Base-by-base conservation (phyloP, 75 land plant genomes). In the Chamaecyparis obtusa region DNA sequence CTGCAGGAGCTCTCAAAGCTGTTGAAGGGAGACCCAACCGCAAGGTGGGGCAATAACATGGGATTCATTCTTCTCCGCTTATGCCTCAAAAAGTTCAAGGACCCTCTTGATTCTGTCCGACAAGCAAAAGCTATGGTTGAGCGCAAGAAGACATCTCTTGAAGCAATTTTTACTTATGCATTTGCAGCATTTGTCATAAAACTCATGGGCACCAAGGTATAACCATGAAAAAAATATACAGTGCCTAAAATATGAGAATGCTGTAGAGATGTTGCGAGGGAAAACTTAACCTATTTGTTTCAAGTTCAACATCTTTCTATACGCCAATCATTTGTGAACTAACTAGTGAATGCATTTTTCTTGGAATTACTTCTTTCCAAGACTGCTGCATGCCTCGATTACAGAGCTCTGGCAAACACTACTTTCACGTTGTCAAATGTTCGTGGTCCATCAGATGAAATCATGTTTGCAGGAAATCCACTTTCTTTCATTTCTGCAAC, bases 381-480 rank as follows among this genome's bases (percentile, higher is more conserved):
- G 98, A 46, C 86, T 44, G 92, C 95, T 46, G 21, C 91, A 76
- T 16, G 74, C 72, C 83, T 95, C 57, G 90, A 92, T 17, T 89
- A 94, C 89, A 89, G 93, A 78, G 85, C 91, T 37, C 39, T 90
- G 16, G 83, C 89, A 33, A 91, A 94, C 72, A 93, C 98, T 14
- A 96, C 94, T 9, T 91, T 96, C 76, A 86, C 94, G 13, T 81
- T 95, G 77, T 94, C 98, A 24, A 96, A 95, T 78, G 88, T 96
- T 3, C 72, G 91, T 44, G 98, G 98, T 3, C 98, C 98, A 10
- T 74, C 48, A 51, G 96, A 96, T 60, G 85, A 92, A 32, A 91
- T 96, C 14, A 92, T 89, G 76, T 81, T 95, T 84, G 87, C 87
- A 27, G 92, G 90, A 51, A 95, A 95, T 85, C 92, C 90, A 17